These are phyloP conservation scores for Lophiotrema nucula DNA, from an alignment of 495 filamentous ascomycete species.

Conservation along the genomic window DNA sequence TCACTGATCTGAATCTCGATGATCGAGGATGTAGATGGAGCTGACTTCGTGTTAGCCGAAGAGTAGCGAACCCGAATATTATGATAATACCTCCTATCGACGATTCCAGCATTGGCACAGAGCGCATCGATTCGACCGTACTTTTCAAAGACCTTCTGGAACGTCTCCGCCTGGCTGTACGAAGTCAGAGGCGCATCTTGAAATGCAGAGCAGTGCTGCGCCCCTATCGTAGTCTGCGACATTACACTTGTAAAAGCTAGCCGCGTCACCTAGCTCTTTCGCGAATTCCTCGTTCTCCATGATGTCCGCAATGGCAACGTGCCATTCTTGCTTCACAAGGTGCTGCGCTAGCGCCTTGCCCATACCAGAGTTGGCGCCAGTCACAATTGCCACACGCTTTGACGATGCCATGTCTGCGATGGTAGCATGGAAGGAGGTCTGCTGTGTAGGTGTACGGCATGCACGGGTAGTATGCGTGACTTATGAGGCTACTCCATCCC, in stretches of 20 bases:
- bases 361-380: slow-evolving; percentile 40
- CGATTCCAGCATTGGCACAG: slow-evolving; percentile 47
- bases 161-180: slow-evolving; percentile 36
- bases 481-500: background rate
- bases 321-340: slow-evolving; percentile 34
- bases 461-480: no score
- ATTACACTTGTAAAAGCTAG: slow-evolving; percentile 39
- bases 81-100: slow-evolving; percentile 35
- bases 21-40: slow-evolving; percentile 35
- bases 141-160: slow-evolving; percentile 39
- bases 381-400: slow-evolving; percentile 37
- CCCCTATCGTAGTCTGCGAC: slow-evolving; percentile 42
- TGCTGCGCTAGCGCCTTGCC: slow-evolving; percentile 34
- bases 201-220: background rate
- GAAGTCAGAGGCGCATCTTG: background rate
- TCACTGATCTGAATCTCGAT: slow-evolving; percentile 33
- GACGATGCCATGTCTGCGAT: slow-evolving; percentile 12
- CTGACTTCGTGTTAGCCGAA: background rate
- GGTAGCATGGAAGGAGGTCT: no score
- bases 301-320: slow-evolving; percentile 41
- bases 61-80: background rate
- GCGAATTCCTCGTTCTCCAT: slow-evolving; percentile 28
- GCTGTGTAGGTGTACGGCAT: no score
- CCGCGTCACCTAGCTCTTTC: slow-evolving; percentile 38
- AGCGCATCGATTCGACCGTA: slow-evolving; percentile 45